Evolutionary conservation across 176 grass and related monocot species (phyloP), one percentile per base, ranked within the genome.

Genomic region (Phragmites australis): DNA sequence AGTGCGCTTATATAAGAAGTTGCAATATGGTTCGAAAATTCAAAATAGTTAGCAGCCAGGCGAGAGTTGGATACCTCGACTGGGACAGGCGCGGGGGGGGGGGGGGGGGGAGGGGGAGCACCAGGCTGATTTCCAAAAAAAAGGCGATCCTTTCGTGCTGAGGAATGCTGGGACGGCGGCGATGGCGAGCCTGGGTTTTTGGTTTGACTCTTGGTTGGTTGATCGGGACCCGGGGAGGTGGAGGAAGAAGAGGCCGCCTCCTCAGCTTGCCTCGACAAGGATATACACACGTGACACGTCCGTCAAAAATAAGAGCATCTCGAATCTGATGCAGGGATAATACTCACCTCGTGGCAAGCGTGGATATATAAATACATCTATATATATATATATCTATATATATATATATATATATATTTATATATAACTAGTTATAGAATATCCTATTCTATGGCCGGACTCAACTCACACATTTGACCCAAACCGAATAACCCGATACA

Each of bases 1-100:
- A 7, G 59, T 22, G 67, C 16, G 40, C 3, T 26, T 84, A 69
- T 75, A 81, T 88, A 79, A 26, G 27, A 51, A 68, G 22, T 2
- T 54, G 49, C 37, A 69, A 44, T 44, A 49, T 8, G 77, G 26
- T 44, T 27, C 22, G 49, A 42, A 55, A 80, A 65, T 78, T 78
- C 45, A 63, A 78, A 63, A 50, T 6, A 9, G 9, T 3, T 17
- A 15, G 12, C 18, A 34, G n/a, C 3, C 26, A 54, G 15, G 16
- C 5, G 6, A 2, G 56, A 47, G 15, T 42, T 47, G 50, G 41
- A 18, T 47, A 45, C 39, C 53, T 39, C 30, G 52, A 42, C 23
- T 48, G 27, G 29, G 75, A 77, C 18, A 63, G 75, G 39, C 72
- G 21, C n/a, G n/a, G n/a, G n/a, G n/a, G n/a, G n/a, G n/a, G n/a